Evolutionary conservation across 768 basidiomycete species (phyloP).

Genomic region (Auricularia auricula-judae): DNA sequence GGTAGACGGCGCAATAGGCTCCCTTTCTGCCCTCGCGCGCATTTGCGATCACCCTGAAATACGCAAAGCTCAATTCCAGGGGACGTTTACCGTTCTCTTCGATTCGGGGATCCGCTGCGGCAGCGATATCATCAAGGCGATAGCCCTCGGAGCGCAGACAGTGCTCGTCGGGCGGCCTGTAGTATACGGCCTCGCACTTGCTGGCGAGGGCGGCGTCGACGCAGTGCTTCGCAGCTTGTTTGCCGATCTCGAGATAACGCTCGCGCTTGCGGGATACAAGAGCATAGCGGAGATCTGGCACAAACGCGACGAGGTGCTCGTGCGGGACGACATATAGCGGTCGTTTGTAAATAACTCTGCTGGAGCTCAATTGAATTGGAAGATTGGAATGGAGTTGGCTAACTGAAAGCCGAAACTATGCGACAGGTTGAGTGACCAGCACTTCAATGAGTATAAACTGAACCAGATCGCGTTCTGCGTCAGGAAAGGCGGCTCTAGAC

Average conservation of each 20-base stretch:
- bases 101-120: slow-evolving; percentile 64
- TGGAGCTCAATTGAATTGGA: no score
- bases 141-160: slow-evolving; percentile 78
- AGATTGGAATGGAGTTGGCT: no score
- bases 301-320: slow-evolving; percentile 40
- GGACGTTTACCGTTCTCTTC: slow-evolving; percentile 59
- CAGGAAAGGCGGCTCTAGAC: no score
- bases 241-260: slow-evolving; percentile 54
- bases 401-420: no score
- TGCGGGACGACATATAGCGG: slow-evolving; percentile 24
- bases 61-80: slow-evolving; percentile 25
- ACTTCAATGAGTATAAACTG: no score
- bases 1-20: slow-evolving; percentile 63
- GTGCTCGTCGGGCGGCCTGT: slow-evolving; percentile 66
- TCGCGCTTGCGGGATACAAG: slow-evolving; percentile 52
- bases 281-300: slow-evolving; percentile 52
- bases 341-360: no score
- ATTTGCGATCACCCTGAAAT: slow-evolving; percentile 56
- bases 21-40: slow-evolving; percentile 57
- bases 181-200: slow-evolving; percentile 61
- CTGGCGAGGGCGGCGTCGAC: slow-evolving; percentile 64
- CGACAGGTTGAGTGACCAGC: no score
- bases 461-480: no score
- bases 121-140: slow-evolving; percentile 43
- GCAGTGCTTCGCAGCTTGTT: slow-evolving; percentile 58